Evolutionary conservation across 306 rosid species (phyloP), one percentile per base, ranked within the genome.

Genomic region (Lathyrus tuberosus): DNA sequence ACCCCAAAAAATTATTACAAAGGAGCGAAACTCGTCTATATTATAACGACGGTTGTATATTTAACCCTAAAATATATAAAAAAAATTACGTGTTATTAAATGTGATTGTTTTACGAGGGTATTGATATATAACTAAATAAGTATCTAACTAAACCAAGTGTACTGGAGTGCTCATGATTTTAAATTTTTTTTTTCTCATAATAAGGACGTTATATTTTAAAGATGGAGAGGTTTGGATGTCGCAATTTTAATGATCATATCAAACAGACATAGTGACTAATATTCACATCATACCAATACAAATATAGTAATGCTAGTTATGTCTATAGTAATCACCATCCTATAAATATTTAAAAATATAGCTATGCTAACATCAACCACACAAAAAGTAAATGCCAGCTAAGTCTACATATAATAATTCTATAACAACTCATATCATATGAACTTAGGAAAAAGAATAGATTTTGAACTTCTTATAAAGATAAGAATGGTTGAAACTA

Each of bases 341-440:
- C 33, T 53, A 49, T 7, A 22, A 14, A 53, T 10, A 10, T 20
- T 14, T 49, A 2, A 49, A 49, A 49, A 5, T 33, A 33, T 15
- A 47, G 20, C 53, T 47, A 47, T 47, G 22, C 22, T 47, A n/a
- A 47, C 8, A 47, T 5, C 17, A n/a, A n/a, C 53, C 18, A 15
- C 11, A 47, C 53, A 18, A 18, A 17, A 51, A 8, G 20, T 8
- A 2, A 49, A 49, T 49, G 56, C 58, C 18, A 51, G 59, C 15
- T 53, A 53, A 22, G 15, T 30, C 60, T 53, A 48, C 18, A 48
- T 48, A 48, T 48, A 48, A 47, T 48, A 53, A 53, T 22, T 22
- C 60, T 53, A 52, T 20, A 18, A 51, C 22, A 18, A 18, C 54
- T 48, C 22, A 15, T 16, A 8, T 16, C 56, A 18, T 52, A 51